Evolutionary conservation across 2,329 filamentous ascomycete species (phyloP).

Genomic region (Stagonosporopsis rhizophila): DNA sequence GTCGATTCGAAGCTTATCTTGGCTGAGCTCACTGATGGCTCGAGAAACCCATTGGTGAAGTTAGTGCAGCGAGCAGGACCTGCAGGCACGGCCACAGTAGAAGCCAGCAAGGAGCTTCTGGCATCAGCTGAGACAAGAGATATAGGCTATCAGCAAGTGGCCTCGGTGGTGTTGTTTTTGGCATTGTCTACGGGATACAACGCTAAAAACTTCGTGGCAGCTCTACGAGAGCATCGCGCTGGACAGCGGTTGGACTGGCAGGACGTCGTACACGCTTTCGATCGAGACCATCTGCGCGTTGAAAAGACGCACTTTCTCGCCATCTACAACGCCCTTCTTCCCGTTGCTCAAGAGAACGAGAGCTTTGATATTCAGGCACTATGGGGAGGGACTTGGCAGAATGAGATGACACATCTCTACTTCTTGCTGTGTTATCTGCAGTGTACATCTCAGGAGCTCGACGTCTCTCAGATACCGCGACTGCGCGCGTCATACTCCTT

Average conservation of each 20-base stretch:
- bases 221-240: constrained; percentile 62
- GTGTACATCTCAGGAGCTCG: constrained; percentile 75
- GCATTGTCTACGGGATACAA: constrained; percentile 69
- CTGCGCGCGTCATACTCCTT: constrained; percentile 78
- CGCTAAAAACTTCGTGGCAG: constrained; percentile 70
- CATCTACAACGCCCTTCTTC: constrained; percentile 79
- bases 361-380: constrained; percentile 83
- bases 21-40: constrained; percentile 65
- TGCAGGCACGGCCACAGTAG: constrained; percentile 76
- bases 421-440: constrained; percentile 89
- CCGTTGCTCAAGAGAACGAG: constrained; percentile 68
- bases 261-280: constrained; percentile 79
- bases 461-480: constrained; percentile 83
- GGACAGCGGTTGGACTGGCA: constrained; percentile 68
- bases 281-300: constrained; percentile 77
- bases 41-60: constrained; percentile 68
- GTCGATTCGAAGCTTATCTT: constrained; percentile 75
- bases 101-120: constrained; percentile 69
- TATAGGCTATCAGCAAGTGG: constrained; percentile 82
- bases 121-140: constrained; percentile 65
- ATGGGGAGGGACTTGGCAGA: constrained; percentile 89
- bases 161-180: constrained; percentile 77
- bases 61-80: constrained; percentile 76
- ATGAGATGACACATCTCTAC: constrained; percentile 88
- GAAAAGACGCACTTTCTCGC: constrained; percentile 80